Evolutionary conservation across 805 yeast genomes (phyloP).

Genomic region (Danielozyma ontarioensis): DNA sequence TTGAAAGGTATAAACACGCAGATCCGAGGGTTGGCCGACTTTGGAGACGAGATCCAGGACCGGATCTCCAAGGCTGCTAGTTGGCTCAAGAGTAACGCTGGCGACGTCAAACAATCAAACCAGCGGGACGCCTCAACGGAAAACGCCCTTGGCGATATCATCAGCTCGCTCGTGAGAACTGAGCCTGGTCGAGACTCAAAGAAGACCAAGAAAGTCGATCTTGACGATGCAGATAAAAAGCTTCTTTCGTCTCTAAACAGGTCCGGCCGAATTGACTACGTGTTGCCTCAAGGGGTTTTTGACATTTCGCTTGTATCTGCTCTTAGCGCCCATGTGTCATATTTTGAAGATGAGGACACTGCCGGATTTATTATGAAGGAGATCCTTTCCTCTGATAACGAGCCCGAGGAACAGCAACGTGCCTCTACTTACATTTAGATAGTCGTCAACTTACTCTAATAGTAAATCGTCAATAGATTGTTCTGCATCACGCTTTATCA

Average conservation of each 20-base stretch:
- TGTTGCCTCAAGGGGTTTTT: conserved; percentile 69
- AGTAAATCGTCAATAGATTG: conserved; percentile 72
- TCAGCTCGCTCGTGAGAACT: conserved; percentile 20
- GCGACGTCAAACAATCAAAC: conserved; percentile 4
- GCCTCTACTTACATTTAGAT: conserved; percentile 3
- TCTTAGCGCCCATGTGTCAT: conserved; percentile 81
- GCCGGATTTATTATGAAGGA: conserved; percentile 74
- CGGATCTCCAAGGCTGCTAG: conserved; percentile 29
- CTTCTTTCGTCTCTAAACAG: conserved; percentile 49
- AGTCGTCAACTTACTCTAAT: conserved; percentile 18
- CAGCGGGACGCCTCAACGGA: conserved; percentile 18
- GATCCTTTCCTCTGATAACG: conserved; percentile 25
- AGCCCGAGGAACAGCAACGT: conserved; percentile 25
- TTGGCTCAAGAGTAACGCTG: conserved; percentile 21
- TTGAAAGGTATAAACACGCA: conserved; percentile 42
- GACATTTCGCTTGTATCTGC: conserved; percentile 79
- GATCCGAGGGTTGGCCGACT: conserved; percentile 36
- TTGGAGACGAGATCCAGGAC: conserved; percentile 35
- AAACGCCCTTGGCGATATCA: conserved; percentile 38
- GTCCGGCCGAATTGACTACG: conserved; percentile 77
- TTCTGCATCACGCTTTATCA: conserved; percentile 81
- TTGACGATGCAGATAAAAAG: conserved; percentile 23
- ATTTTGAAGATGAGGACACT: conserved; percentile 81
- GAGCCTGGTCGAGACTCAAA: no score
- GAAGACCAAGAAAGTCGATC: conserved; percentile 15